These are phyloP conservation scores for Delonix regia DNA, from an alignment of 306 rosid genomes.

Conservation along the genomic window DNA sequence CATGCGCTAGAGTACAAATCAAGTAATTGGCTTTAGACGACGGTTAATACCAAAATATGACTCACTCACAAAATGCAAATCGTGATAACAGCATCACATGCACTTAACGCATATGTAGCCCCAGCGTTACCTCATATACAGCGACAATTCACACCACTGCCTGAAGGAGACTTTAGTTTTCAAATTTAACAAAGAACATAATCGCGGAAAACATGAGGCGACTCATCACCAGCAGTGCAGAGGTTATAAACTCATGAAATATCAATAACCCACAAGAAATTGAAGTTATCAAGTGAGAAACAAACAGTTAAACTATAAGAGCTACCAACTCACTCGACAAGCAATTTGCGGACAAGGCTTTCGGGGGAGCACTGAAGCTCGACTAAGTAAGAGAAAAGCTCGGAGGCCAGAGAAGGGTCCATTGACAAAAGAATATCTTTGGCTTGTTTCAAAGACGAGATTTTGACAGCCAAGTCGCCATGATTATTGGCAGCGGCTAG, in stretches of 20 bases:
- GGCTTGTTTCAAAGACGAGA: conserved; percentile 75
- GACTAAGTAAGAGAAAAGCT: conserved; percentile 74
- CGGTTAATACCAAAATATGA: background rate
- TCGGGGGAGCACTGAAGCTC: conserved; percentile 87
- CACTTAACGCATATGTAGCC: background rate
- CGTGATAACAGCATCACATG: no score
- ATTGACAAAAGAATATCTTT: conserved; percentile 65
- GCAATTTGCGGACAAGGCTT: conserved; percentile 71
- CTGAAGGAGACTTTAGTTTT: background rate
- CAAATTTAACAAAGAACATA: background rate
- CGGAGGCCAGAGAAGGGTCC: conserved; percentile 68
- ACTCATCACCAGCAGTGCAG: background rate
- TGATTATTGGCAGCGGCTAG: conserved; percentile 91
- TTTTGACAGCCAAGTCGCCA: conserved; percentile 84
- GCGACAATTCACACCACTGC: conserved; percentile 1
- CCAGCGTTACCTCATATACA: background rate
- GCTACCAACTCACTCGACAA: conserved; percentile 65
- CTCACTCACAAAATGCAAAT: background rate
- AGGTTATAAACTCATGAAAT: background rate
- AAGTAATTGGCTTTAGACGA: no score
- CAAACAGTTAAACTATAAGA: conserved; percentile 17
- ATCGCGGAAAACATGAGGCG: background rate
- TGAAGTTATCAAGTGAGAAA: background rate
- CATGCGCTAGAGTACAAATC: background rate
- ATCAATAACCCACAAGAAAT: background rate